Evolutionary conservation across 768 basidiomycete species (phyloP), one percentile per base, ranked within the genome.

Genomic region (Grammothele lineata): DNA sequence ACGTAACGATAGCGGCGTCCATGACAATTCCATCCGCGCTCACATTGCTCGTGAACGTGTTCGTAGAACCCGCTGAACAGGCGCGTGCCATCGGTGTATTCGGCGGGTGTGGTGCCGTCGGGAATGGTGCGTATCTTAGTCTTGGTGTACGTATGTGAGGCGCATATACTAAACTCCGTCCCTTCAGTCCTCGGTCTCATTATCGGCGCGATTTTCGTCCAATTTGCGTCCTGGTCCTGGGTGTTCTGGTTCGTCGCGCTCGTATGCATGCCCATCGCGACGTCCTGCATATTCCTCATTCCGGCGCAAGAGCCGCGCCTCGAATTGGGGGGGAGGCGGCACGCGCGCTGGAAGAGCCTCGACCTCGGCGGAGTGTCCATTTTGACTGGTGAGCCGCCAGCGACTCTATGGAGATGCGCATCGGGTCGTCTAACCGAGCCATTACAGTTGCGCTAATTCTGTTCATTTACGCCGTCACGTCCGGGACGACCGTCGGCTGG

Each of bases 231-330:
- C 17, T 75, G 73, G 71, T 51, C 51, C 14, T 73, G 73, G 74
- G 70, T 73, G 27, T 75, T 77, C 61, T 72, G 68, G 54, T 66
- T 74, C 50, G 66, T 72, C 18, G 67, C 71, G 24, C 64, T 73
- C 47, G 55, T 75, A 32, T 62, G 64, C 32, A 51, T 67, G 15
- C 59, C 61, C 23, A 62, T 69, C 30, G 59, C 64, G 23, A 39
- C 47, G 11, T 12, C 61, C 15, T 63, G 63, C 34, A 35, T 64
- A 11, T 48, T 69, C 51, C 50, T 71, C 46, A 57, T 70, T 25
- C 69, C 70, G 1, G 55, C 51, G 8, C 55, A 53, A 36, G 40
- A 52, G 14, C 49, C 49, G 26, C 44, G 36, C 14, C 30, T 49
- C 25, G 45, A 43, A 39, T 4, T 46, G 25, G 27, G 39, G 9